A percentile compares a stretch with the other conserved stretches of the same genome.
Conservation (phyloP, 345 rosid genomes). For the Gynandropsis gynandra region DNA sequence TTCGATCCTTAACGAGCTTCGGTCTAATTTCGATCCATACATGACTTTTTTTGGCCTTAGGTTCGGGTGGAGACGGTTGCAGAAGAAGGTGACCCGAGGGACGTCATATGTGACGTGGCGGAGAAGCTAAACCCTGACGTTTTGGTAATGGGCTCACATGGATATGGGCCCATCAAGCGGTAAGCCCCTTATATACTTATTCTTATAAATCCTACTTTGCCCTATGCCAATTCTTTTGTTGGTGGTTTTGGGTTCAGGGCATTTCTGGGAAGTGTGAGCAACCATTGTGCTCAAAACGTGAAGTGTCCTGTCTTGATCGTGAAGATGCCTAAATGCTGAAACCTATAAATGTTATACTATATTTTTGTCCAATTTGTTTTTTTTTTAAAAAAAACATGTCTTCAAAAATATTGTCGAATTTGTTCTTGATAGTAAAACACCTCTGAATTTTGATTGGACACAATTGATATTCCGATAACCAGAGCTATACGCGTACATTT, state of each 20-base stretch:
- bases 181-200: neutral
- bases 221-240: neutral
- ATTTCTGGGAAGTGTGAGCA: constrained; percentile 62
- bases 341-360: neutral
- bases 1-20: neutral
- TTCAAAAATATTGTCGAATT: no score
- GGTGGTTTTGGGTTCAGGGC: constrained; percentile 28
- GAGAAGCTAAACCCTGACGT: constrained; percentile 40
- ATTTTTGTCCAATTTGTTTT: no score
- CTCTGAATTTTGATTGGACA: no score
- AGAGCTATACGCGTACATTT: no score
- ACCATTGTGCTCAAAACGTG: constrained; percentile 53
- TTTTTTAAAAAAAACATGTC: no score
- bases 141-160: constrained; percentile 59
- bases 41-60: constrained; percentile 17
- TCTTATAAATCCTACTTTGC: neutral
- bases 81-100: constrained; percentile 51
- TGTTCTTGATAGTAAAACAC: no score
- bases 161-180: constrained; percentile 59
- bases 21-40: neutral
- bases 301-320: constrained; percentile 58
- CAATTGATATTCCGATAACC: no score
- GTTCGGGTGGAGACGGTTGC: constrained; percentile 41
- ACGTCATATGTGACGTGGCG: constrained; percentile 47
- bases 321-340: constrained; percentile 41